Base-by-base conservation (phyloP, 129 eudicot species). In the Pulicaria dysenterica region DNA sequence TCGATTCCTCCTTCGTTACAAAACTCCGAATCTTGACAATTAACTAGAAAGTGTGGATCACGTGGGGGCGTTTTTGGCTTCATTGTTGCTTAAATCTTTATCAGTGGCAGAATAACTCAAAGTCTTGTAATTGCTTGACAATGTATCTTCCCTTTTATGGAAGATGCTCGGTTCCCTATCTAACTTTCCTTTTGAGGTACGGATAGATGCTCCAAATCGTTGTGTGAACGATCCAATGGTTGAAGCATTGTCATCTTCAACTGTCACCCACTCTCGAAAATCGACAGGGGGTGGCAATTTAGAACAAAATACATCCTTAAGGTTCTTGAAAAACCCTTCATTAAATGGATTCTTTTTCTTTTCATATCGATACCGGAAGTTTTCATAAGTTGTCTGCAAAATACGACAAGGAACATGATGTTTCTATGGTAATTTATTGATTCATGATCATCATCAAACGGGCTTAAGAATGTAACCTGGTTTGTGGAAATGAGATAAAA, bases 361-460 rank as follows among this genome's bases (percentile, higher is more conserved):
- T 14, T 94, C 96, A 46, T 88, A 90, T 44, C 88, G 88, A 62
- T 83, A 83, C 62, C 89, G 72, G 58, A 90, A 88, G 84, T 88
- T 94, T 67, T 90, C 97, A 43, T 88, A 86, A 3, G 98, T 92
- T 58, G 96, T 92, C 98, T 91, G 85, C 58, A 72, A 50, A 37
- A 39, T 59, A 74, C 15, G 44, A 39, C 13, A 57, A 11, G 10
- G 48, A 58, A 51, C 3, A 72, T 58, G 17, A 46, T 17, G 15
- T 5, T 39, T 41, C 48, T 46, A 63, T 53, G 72, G 19, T 12
- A 13, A n/a, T 0, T 31, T 50, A 2, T 53, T 0, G 54, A 11
- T 41, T 40, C 0, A 17, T 17, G 9, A 16, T n/a, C 8, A 31
- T 64, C 8, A 31, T 43, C 10, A 31, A 14, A 51, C 49, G 14